phyloP scores from a whole-genome alignment of 345 rosid species.

The Anacardium occidentale region DNA sequence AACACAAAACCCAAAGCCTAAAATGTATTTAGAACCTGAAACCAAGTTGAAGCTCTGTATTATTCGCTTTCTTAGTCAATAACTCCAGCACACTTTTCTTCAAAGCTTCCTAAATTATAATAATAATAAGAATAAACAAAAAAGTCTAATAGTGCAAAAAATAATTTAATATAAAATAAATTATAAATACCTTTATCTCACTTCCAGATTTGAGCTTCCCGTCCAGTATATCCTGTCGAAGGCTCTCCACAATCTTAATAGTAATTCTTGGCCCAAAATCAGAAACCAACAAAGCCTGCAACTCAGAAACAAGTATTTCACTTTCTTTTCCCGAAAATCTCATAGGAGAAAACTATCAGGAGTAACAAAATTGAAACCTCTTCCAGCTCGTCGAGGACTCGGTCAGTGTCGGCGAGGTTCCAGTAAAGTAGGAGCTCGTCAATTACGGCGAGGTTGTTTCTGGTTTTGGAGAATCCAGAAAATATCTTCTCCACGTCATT shows the following conservation, averaged over 20 bases:
- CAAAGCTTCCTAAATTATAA: conserved; percentile 62
- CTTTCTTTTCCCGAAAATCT: neutral
- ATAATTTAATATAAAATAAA: neutral
- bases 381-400: conserved; percentile 89
- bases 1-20: neutral
- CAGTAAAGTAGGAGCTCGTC: conserved; percentile 91
- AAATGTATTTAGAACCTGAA: conserved; percentile 49
- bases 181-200: conserved; percentile 69
- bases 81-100: conserved; percentile 74
- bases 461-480: conserved; percentile 90
- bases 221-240: conserved; percentile 70
- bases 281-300: conserved; percentile 79
- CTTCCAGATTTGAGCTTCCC: conserved; percentile 90
- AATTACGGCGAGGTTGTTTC: conserved; percentile 86
- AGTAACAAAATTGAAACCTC: conserved; percentile 46
- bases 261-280: conserved; percentile 96
- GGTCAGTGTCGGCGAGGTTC: conserved; percentile 93
- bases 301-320: neutral
- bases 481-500: conserved; percentile 89
- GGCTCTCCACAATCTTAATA: conserved; percentile 78
- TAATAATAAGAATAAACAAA: no score
- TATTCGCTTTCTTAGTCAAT: conserved; percentile 60
- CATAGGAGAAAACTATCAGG: neutral
- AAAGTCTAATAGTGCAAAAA: neutral
- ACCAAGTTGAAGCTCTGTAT: conserved; percentile 85